A percentile compares a stretch with the other conserved stretches of the same genome.
phyloP scores from a whole-genome alignment of 768 basidiomycete genomes.

The Sarcomyxa edulis region DNA sequence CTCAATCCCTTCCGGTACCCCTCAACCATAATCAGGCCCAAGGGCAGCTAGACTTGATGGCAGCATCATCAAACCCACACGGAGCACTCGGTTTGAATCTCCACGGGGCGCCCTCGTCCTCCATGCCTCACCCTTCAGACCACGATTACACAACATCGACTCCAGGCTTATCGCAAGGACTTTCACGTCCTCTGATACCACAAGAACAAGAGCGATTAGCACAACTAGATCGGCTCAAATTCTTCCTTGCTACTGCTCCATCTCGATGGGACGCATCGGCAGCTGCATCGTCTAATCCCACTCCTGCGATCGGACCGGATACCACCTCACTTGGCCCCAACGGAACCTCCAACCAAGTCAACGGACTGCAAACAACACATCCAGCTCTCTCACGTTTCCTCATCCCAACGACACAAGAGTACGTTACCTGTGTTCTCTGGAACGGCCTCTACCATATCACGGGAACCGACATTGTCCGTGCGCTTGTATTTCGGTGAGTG shows the following conservation, averaged over 20 bases:
- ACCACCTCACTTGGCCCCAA: slow-evolving; percentile 14
- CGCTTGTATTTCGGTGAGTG: slow-evolving; percentile 81
- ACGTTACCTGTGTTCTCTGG: slow-evolving; percentile 91
- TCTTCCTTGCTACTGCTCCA: slow-evolving; percentile 84
- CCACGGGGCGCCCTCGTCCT: slow-evolving; percentile 1
- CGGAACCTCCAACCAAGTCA: not conserved
- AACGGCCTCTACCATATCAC: slow-evolving; percentile 90
- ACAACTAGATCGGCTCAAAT: slow-evolving; percentile 81
- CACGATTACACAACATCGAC: slow-evolving; percentile 12
- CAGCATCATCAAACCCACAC: slow-evolving; percentile 9
- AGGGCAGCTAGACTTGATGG: slow-evolving; percentile 5
- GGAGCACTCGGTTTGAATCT: too few species aligned
- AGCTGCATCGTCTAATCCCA: slow-evolving; percentile 23
- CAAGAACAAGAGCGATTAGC: slow-evolving; percentile 66
- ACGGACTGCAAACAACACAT: slow-evolving; percentile 41
- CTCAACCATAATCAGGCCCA: slow-evolving; percentile 7
- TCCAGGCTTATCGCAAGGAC: slow-evolving; percentile 18
- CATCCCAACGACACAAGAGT: slow-evolving; percentile 82
- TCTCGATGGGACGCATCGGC: slow-evolving; percentile 56
- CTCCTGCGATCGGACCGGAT: too few species aligned
- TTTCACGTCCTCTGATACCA: slow-evolving; percentile 53
- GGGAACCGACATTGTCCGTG: slow-evolving; percentile 94
- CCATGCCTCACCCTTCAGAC: slow-evolving; percentile 6
- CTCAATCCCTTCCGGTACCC: slow-evolving; percentile 15
- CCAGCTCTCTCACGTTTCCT: slow-evolving; percentile 83